These are phyloP conservation scores for Lipomyces yamadae DNA, from an alignment of 805 yeast genomes.

Conservation along the genomic window DNA sequence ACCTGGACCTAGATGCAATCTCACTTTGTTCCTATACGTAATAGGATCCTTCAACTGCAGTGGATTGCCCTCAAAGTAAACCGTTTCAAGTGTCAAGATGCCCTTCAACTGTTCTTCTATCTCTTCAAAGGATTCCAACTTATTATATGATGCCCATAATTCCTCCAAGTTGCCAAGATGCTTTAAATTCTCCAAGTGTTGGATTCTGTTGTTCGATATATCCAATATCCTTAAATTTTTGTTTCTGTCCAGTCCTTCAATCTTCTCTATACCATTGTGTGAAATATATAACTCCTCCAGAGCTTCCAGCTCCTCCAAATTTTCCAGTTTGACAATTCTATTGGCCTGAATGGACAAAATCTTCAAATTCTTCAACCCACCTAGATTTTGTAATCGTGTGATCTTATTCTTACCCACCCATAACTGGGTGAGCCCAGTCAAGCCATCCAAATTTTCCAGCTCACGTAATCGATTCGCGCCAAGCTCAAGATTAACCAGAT, in stretches of 20 bases:
- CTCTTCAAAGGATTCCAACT: constrained; percentile 69
- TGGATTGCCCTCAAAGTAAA: constrained; percentile 93
- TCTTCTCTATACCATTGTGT: constrained; percentile 73
- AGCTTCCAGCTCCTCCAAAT: constrained; percentile 69
- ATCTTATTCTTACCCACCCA: constrained; percentile 95
- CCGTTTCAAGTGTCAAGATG: constrained; percentile 74
- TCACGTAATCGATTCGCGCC: constrained; percentile 82
- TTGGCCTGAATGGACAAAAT: constrained; percentile 90
- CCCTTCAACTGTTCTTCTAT: constrained; percentile 67
- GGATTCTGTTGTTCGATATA: constrained; percentile 73
- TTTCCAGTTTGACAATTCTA: constrained; percentile 75
- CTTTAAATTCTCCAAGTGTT: constrained; percentile 63
- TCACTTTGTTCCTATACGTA: constrained; percentile 82
- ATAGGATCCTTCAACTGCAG: constrained; percentile 73
- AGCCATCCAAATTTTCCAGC: constrained; percentile 58
- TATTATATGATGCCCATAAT: constrained; percentile 88
- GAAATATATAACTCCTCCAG: constrained; percentile 87
- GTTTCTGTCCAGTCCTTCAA: constrained; percentile 80
- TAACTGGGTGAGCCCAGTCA: constrained; percentile 67
- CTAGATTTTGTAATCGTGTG: constrained; percentile 63
- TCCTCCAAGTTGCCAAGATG: constrained; percentile 80
- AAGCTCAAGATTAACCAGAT: constrained; percentile 74
- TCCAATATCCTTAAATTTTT: constrained; percentile 73
- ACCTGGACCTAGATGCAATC: constrained; percentile 70
- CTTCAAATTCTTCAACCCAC: constrained; percentile 62